phyloP scores from a whole-genome alignment of 2,329 filamentous ascomycete species.

The Curvularia sp. region DNA sequence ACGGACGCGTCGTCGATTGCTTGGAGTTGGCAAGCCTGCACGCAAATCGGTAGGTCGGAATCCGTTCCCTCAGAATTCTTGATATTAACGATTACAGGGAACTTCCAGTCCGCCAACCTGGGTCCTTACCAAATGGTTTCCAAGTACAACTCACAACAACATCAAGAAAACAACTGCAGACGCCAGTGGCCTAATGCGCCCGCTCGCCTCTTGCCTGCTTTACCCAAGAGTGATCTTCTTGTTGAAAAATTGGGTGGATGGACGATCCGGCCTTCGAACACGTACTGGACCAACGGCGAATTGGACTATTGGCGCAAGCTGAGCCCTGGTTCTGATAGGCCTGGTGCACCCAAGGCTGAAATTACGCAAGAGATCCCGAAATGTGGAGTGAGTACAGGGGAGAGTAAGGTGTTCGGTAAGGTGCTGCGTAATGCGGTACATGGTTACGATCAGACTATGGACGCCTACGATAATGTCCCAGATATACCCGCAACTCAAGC shows the following conservation, averaged over 20 bases:
- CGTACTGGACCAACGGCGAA: slow-evolving; percentile 59
- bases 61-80: not conserved
- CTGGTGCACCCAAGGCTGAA: slow-evolving; percentile 48
- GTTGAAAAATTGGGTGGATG: slow-evolving; percentile 56
- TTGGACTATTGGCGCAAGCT: slow-evolving; percentile 62
- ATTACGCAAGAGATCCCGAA: slow-evolving; percentile 10
- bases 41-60: slow-evolving; percentile 54
- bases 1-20: slow-evolving; percentile 47
- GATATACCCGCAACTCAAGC: slow-evolving; percentile 45
- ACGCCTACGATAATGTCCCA: slow-evolving; percentile 23
- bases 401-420: slow-evolving; percentile 57
- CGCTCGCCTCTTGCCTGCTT: slow-evolving; percentile 34
- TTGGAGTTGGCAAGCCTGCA: slow-evolving; percentile 63
- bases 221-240: no score
- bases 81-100: slow-evolving; percentile 42
- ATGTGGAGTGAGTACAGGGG: slow-evolving; percentile 50
- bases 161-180: slow-evolving; percentile 56
- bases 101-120: slow-evolving; percentile 58
- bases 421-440: slow-evolving; percentile 56
- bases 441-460: slow-evolving; percentile 47
- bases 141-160: slow-evolving; percentile 55
- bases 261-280: slow-evolving; percentile 60
- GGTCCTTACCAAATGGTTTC: slow-evolving; percentile 58
- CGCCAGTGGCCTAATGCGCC: slow-evolving; percentile 57
- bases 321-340: slow-evolving; percentile 53